These are phyloP conservation scores for Phytophthora agathidicida DNA, from an alignment of 352 stramenopile genomes.

Conservation along the genomic window DNA sequence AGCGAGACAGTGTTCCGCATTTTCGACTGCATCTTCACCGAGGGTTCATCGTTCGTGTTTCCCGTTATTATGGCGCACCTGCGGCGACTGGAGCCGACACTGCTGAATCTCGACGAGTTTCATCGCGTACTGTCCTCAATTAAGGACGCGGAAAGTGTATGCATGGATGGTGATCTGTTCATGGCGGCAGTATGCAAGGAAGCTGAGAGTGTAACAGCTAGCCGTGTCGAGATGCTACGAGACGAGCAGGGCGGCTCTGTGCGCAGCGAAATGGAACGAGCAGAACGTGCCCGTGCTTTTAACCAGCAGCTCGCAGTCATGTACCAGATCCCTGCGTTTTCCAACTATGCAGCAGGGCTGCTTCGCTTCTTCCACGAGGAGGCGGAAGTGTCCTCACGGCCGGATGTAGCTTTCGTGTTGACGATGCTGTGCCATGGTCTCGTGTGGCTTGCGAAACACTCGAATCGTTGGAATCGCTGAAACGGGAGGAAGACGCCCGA, in stretches of 20 bases:
- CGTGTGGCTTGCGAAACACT: constrained; percentile 82
- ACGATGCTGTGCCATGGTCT: constrained; percentile 83
- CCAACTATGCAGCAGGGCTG: constrained; percentile 63
- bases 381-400: constrained; percentile 69
- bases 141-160: constrained; percentile 68
- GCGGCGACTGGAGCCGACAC: constrained; percentile 53
- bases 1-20: constrained; percentile 88
- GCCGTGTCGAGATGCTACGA: constrained; percentile 49
- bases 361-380: constrained; percentile 81
- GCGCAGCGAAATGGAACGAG: constrained; percentile 72
- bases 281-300: constrained; percentile 60
- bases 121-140: constrained; percentile 76
- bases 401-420: constrained; percentile 79
- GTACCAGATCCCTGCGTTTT: constrained; percentile 84
- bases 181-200: constrained; percentile 56
- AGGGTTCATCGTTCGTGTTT: constrained; percentile 85
- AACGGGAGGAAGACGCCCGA: background rate
- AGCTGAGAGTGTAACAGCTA: constrained; percentile 40
- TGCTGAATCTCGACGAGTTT: constrained; percentile 67
- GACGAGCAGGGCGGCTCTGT: constrained; percentile 65
- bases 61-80: constrained; percentile 84
- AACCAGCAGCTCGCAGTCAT: constrained; percentile 73
- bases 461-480: constrained; percentile 51
- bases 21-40: constrained; percentile 89
- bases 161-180: constrained; percentile 71